These are phyloP conservation scores for Phytopythium sindhum DNA, from an alignment of 352 stramenopile genomes.

Conservation along the genomic window DNA sequence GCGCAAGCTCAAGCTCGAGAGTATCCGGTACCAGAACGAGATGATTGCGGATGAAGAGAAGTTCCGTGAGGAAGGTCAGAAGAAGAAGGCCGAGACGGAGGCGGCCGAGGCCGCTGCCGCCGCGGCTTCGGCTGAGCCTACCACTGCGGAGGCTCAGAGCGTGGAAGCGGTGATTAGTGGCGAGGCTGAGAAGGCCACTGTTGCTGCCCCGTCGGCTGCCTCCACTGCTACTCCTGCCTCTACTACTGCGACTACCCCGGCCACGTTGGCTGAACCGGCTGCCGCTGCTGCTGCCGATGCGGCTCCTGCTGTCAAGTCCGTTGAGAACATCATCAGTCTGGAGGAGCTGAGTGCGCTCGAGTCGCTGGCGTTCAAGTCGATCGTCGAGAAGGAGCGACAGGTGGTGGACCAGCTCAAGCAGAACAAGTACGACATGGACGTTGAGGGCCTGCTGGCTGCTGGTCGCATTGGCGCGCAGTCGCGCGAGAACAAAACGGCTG, in stretches of 20 bases:
- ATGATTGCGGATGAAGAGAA: constrained; percentile 91
- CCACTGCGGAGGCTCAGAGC: constrained; percentile 12
- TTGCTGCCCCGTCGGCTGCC: constrained; percentile 14
- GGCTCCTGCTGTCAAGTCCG: constrained; percentile 38
- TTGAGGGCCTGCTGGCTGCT: constrained; percentile 73
- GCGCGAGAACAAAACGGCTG: constrained; percentile 88
- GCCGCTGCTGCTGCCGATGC: constrained; percentile 13
- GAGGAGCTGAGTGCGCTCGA: constrained; percentile 80
- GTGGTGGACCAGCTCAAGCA: constrained; percentile 82
- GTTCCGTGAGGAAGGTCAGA: constrained; percentile 83
- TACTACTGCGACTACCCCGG: constrained; percentile 12
- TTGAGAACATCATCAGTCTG: constrained; percentile 78
- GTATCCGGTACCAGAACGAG: constrained; percentile 96
- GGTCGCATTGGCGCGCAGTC: constrained; percentile 75
- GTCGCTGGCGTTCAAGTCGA: constrained; percentile 83
- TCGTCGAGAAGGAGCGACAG: constrained; percentile 85
- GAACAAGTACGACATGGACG: constrained; percentile 88
- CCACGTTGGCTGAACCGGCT: constrained; percentile 12
- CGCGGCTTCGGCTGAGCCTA: constrained; percentile 10
- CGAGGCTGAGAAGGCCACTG: constrained; percentile 21
- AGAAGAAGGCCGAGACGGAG: constrained; percentile 78
- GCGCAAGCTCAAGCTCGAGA: constrained; percentile 86
- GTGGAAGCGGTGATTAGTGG: constrained; percentile 8
- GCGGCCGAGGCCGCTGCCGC: constrained; percentile 30
- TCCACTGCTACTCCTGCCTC: constrained; percentile 10